phyloP scores from a whole-genome alignment of 495 filamentous ascomycete species.

The Hypoxylon crocopeplum region DNA sequence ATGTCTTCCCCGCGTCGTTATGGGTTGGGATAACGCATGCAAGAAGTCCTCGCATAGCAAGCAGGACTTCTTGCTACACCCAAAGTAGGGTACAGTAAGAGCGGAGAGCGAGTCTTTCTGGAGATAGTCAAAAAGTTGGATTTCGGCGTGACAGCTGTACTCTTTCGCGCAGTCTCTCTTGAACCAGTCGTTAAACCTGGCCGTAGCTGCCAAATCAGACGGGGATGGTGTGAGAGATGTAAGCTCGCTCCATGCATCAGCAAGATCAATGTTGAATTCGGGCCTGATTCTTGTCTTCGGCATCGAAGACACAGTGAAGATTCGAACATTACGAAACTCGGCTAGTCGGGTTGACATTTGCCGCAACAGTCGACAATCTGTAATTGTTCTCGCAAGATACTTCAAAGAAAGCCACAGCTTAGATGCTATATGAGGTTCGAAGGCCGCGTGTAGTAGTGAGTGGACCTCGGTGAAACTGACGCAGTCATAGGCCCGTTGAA shows the following conservation, averaged over 20 bases:
- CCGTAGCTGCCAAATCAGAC: neutral
- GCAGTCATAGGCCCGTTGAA: neutral
- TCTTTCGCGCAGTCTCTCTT: neutral
- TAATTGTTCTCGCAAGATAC: neutral
- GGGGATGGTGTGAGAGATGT: neutral
- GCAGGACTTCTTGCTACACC: slow-evolving; percentile 4
- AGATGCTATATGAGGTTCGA: neutral
- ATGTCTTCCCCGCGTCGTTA: neutral
- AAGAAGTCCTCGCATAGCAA: slow-evolving; percentile 3
- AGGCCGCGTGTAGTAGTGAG: neutral
- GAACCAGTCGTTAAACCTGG: neutral
- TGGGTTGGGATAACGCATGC: neutral
- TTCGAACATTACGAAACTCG: neutral
- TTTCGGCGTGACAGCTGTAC: neutral
- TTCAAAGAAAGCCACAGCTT: neutral
- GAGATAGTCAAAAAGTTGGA: neutral
- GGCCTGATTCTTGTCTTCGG: neutral
- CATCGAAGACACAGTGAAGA: neutral
- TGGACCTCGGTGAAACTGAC: neutral
- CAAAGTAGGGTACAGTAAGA: neutral
- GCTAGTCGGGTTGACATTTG: neutral
- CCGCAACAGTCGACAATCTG: neutral
- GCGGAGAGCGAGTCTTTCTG: neutral
- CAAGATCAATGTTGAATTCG: neutral
- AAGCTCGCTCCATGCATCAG: neutral